A percentile compares a stretch with the other conserved stretches of the same genome.
phyloP scores from a whole-genome alignment of 306 rosid genomes.

The Casuarina glauca region DNA sequence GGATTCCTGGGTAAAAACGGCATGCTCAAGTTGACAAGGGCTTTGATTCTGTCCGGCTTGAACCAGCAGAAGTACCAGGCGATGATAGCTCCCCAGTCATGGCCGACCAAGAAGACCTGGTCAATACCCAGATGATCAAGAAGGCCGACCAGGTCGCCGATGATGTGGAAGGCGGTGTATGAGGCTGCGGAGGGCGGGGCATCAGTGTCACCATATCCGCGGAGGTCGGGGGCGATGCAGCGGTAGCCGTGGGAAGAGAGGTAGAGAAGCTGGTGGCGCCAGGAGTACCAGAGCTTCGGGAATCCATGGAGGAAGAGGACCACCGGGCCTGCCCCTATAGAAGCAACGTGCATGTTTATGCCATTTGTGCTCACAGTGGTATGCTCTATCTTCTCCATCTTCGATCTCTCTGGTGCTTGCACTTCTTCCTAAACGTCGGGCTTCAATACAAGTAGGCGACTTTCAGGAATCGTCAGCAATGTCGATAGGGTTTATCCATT shows the following conservation, averaged over 20 bases:
- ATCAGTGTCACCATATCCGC: constrained; percentile 75
- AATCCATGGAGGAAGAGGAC: constrained; percentile 66
- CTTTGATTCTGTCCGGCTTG: constrained; percentile 54
- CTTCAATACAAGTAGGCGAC: no score
- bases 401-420: background rate
- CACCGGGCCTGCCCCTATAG: constrained; percentile 60
- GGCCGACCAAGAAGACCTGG: constrained; percentile 57
- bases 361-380: constrained; percentile 49
- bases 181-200: constrained; percentile 47
- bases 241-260: constrained; percentile 67
- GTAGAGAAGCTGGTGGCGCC: constrained; percentile 75
- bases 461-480: no score
- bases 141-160: constrained; percentile 63
- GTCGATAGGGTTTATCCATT: no score
- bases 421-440: no score
- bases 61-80: constrained; percentile 59
- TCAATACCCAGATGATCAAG: constrained; percentile 48
- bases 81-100: constrained; percentile 59
- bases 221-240: constrained; percentile 73
- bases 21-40: constrained; percentile 66
- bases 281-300: constrained; percentile 69
- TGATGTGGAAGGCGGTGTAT: constrained; percentile 58
- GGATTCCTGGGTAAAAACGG: constrained; percentile 48
- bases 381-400: constrained; percentile 63
- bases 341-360: constrained; percentile 62